Conservation (phyloP, 164 flowering plant genomes). For the Santalum album region DNA sequence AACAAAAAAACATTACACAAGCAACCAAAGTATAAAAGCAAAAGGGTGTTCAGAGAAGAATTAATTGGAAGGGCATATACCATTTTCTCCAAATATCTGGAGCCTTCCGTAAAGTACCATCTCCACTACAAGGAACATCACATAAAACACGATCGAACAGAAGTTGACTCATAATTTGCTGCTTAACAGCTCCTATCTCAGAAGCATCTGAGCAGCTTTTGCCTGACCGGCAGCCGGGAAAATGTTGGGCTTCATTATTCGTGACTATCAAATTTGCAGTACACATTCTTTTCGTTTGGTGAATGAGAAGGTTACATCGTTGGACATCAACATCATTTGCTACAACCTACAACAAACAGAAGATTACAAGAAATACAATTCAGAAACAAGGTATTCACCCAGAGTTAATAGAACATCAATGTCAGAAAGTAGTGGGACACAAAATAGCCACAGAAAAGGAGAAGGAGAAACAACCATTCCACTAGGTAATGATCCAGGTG, state of each 20-base stretch:
- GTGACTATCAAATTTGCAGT: conserved; percentile 94
- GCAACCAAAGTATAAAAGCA: neutral
- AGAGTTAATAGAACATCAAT: neutral
- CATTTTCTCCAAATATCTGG: conserved; percentile 99
- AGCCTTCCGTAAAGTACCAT: conserved; percentile 98
- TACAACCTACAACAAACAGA: conserved; percentile 46
- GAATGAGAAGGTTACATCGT: conserved; percentile 96
- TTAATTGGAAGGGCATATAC: conserved; percentile 29
- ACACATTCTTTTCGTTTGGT: conserved; percentile 97
- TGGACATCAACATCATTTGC: conserved; percentile 96
- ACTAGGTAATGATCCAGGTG: conserved; percentile 60
- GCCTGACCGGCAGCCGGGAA: conserved; percentile 68
- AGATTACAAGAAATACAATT: conserved; percentile 6
- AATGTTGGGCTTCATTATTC: conserved; percentile 97
- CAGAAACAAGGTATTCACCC: neutral
- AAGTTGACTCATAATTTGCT: conserved; percentile 34
- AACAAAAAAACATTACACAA: conserved; percentile 4
- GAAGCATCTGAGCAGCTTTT: conserved; percentile 19
- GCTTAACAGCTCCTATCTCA: conserved; percentile 19
- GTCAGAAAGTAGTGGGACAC: neutral
- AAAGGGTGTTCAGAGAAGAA: conserved; percentile 3
- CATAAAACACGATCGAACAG: conserved; percentile 91
- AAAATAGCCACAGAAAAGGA: neutral
- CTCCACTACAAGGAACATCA: conserved; percentile 99
- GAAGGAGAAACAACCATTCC: conserved; percentile 61